These are phyloP conservation scores for Dactylonectria macrodidyma DNA, from an alignment of 2,329 filamentous ascomycete species.

Conservation along the genomic window DNA sequence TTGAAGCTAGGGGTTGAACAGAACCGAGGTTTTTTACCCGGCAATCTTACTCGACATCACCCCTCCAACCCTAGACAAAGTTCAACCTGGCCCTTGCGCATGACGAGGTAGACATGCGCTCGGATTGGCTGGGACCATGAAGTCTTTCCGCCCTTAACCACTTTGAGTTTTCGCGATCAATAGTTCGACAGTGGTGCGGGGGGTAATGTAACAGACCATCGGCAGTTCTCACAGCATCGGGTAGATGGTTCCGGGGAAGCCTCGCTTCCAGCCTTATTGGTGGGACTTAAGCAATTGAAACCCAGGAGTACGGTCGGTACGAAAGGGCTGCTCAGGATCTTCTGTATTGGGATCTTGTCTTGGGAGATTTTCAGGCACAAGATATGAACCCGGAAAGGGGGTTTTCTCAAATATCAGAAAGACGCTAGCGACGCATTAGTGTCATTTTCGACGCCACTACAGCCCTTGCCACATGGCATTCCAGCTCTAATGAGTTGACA, in stretches of 20 bases:
- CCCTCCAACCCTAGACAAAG: background rate
- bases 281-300: no score
- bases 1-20: background rate
- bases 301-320: no score
- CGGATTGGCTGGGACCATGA: background rate
- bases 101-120: background rate
- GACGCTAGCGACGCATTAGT: no score
- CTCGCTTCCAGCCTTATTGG: no score
- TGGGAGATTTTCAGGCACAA: no score
- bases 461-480: no score
- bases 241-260: background rate
- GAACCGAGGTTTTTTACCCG: background rate
- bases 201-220: background rate
- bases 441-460: no score
- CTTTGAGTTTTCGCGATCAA: background rate
- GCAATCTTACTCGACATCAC: background rate
- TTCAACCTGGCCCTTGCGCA: background rate
- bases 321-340: no score
- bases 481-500: no score
- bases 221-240: background rate
- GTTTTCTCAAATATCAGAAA: no score
- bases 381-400: no score
- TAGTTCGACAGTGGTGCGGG: background rate
- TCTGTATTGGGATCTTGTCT: no score
- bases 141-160: background rate